A percentile compares a stretch with the other conserved stretches of the same genome.
Evolutionary conservation across 2,329 filamentous ascomycete species (phyloP).

Genomic region (Claviceps monticola): DNA sequence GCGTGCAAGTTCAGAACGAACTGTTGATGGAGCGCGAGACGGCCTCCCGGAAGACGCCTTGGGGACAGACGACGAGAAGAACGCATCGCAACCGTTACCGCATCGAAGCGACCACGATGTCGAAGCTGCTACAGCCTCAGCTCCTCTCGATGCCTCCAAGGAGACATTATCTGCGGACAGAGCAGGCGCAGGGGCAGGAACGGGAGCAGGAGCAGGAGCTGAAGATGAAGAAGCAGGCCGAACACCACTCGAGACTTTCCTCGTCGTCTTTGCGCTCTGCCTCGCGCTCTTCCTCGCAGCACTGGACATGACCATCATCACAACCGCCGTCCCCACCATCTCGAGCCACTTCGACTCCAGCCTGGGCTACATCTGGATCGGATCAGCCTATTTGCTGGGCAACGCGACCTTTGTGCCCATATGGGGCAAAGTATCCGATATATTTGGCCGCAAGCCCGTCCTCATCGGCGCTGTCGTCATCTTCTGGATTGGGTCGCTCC

Average conservation of each 20-base stretch:
- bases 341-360: constrained; percentile 48
- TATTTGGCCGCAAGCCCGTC: constrained; percentile 43
- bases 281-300: constrained; percentile 38
- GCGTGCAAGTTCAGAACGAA: constrained; percentile 16
- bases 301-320: constrained; percentile 47
- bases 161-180: background rate
- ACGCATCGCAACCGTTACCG: background rate
- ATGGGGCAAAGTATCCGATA: constrained; percentile 52
- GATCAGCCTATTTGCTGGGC: constrained; percentile 57
- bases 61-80: background rate
- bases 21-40: constrained; percentile 14
- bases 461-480: constrained; percentile 35
- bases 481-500: constrained; percentile 40
- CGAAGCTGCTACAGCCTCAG: constrained; percentile 5
- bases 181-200: background rate
- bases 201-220: background rate
- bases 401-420: constrained; percentile 53
- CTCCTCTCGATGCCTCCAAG: background rate
- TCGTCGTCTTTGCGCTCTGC: constrained; percentile 28
- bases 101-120: constrained; percentile 1
- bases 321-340: constrained; percentile 55
- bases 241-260: constrained; percentile 23
- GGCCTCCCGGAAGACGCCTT: constrained; percentile 3
- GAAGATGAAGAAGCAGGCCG: constrained; percentile 19
- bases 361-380: constrained; percentile 65